Percentiles rank a stretch among this genome's conserved stretches.
phyloP scores from a whole-genome alignment of 2,329 filamentous ascomycete genomes.

The Dothistroma pini region DNA sequence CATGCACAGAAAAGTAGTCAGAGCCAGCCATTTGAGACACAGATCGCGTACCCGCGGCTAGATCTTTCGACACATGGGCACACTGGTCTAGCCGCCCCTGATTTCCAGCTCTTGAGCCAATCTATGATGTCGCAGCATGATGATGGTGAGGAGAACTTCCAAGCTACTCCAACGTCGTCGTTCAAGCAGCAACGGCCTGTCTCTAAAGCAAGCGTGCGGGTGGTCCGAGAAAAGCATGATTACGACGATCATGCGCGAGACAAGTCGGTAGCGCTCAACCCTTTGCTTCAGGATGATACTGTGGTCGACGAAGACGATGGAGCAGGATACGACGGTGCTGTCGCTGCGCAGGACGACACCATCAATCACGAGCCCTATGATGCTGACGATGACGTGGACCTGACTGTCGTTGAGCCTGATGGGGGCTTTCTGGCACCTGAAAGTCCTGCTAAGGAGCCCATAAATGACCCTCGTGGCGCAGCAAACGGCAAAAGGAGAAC shows the following conservation, averaged over 20 bases:
- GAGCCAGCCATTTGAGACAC: constrained; percentile 4
- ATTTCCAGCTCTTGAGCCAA: constrained; percentile 5
- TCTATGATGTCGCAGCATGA: constrained; percentile 5
- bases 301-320: not conserved
- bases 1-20: not conserved
- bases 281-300: not conserved
- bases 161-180: not conserved
- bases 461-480: constrained; percentile 11
- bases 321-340: not conserved
- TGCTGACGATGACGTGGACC: constrained; percentile 19
- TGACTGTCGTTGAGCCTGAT: constrained; percentile 29
- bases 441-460: not conserved
- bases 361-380: not conserved
- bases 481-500: not conserved
- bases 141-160: not conserved
- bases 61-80: not conserved
- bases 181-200: not conserved
- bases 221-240: not conserved
- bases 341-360: constrained; percentile 1
- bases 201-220: not conserved
- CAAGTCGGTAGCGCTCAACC: not conserved
- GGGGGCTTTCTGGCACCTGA: constrained; percentile 25
- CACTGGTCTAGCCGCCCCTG: not conserved
- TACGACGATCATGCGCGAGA: not conserved
- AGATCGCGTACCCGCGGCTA: not conserved